Evolutionary conservation across 116 monocot genomes (phyloP), one percentile per base, ranked within the genome.

Genomic region (Papilionanthe hybrid): DNA sequence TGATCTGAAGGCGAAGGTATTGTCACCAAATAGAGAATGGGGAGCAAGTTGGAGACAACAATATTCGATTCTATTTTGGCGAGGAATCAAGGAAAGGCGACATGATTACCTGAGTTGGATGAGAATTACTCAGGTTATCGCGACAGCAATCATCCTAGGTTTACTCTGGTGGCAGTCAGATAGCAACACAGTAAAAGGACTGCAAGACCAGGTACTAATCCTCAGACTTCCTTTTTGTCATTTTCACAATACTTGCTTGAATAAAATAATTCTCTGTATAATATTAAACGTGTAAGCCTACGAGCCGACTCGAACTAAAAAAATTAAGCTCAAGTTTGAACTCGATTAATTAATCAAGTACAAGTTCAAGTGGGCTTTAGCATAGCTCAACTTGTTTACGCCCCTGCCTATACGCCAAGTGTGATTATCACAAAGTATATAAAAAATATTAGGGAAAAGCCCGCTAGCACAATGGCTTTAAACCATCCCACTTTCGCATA

Each of bases 91-190:
- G 65, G 90, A 94, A 87, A 85, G 90, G 81, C 65, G 86, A 49
- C 90, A 90, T 80, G 92, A 92, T 68, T 92, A 94, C 48, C 45
- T 94, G 45, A 94, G 92, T 43, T 89, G 88, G 88, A 90, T 92
- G 92, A 88, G 90, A 85, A 87, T 92, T n/a, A 89, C 88, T 13
- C 94, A 94, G 84, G 90, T 92, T 77, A 50, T 94, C 75, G 90
- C 90, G 76, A 92, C 90, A 9, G 88, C 94, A 81, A 19, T 89
- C 58, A 88, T 94, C 77, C 82, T 92, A 32, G 92, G 94, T 48
- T 80, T 94, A 55, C 90, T 94, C 23, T 94, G 94, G 94, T 94
- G 94, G 94, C 90, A 79, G 23, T 89, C 92, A 53, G 82, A 83
- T 58, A 76, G 75, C 30, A 72, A 72, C 47, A 94, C 90, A 13